Base-by-base conservation (phyloP, 345 rosid genomes). In the Cochlearia excelsa region DNA sequence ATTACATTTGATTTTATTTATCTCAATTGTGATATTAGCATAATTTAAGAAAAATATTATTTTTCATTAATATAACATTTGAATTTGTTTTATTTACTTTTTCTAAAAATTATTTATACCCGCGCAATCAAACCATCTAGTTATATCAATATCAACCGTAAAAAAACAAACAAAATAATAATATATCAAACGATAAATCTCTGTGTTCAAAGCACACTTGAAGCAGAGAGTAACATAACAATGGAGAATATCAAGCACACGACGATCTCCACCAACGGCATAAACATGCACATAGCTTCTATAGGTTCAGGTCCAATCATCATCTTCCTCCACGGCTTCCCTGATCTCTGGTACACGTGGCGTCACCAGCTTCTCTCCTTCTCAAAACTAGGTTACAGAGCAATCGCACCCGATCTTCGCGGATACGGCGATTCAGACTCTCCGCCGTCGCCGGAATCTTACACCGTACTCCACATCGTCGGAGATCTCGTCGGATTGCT, bases 271-370 rank as follows among this genome's bases (percentile, higher is more conserved):
- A 78, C 88, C 5, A 85, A 85, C 34, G 92, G 92, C 34, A 82
- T 85, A 3, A 73, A 81, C 65, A 76, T 85, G 77, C 88, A 85
- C 69, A 71, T 85, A 0, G 83, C 92, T 1, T 72, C 88, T 6
- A 72, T 85, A 0, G 88, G 92, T 6, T 61, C 71, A 7, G 88
- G 88, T 44, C 84, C 83, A 4, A 79, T 23, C 1, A 65, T 85
- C 59, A 86, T 82, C 61, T 82, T 82, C 74, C 68, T 85, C 72
- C 88, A 85, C 60, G 88, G 92, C 7, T 85, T 85, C 46, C 92
- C 92, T 2, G 84, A 85, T 54, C 83, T 85, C 49, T 81, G 92
- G 88, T 85, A 85, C 66, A 73, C 87, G 6, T 86, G 94, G 94
- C 81, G 87, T 3, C 87, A 79, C 81, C 94, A 86, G 75, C 80